Evolutionary conservation across 2,329 filamentous ascomycete genomes (phyloP).

Genomic region (Alternaria triticimaculans): DNA sequence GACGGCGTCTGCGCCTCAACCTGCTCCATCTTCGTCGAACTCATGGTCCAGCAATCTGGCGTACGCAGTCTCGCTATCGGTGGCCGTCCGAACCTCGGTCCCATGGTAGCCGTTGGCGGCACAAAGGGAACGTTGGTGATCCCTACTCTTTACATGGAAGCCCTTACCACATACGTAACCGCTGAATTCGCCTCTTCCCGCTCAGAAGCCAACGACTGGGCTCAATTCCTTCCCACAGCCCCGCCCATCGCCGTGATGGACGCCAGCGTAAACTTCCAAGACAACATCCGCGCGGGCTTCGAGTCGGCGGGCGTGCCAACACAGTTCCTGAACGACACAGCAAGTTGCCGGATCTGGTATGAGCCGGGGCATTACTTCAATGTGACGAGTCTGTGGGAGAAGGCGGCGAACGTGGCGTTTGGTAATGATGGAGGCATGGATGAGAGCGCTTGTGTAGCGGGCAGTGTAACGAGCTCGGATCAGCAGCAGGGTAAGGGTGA

Average conservation of each 20-base stretch:
- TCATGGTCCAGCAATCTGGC: conserved; percentile 54
- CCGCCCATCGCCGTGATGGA: conserved; percentile 31
- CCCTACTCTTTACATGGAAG: conserved; percentile 29
- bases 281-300: conserved; percentile 45
- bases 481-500: conserved; percentile 36
- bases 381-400: conserved; percentile 61
- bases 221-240: conserved; percentile 26
- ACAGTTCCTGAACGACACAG: conserved; percentile 67
- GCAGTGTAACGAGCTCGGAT: conserved; percentile 36
- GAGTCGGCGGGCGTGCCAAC: conserved; percentile 52
- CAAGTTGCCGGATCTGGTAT: conserved; percentile 68
- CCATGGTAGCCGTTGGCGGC: conserved; percentile 54
- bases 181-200: conserved; percentile 21
- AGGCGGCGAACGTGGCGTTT: conserved; percentile 39
- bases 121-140: conserved; percentile 53
- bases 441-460: conserved; percentile 35
- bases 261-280: conserved; percentile 48
- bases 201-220: conserved; percentile 27
- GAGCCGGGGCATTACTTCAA: conserved; percentile 61
- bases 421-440: conserved; percentile 36
- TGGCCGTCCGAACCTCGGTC: conserved; percentile 49
- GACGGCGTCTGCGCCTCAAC: conserved; percentile 56
- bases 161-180: conserved; percentile 26
- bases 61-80: conserved; percentile 54
- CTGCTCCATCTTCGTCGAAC: conserved; percentile 55